phyloP scores from a whole-genome alignment of 169 alveolate species.

The Toxoplasma gondii region DNA sequence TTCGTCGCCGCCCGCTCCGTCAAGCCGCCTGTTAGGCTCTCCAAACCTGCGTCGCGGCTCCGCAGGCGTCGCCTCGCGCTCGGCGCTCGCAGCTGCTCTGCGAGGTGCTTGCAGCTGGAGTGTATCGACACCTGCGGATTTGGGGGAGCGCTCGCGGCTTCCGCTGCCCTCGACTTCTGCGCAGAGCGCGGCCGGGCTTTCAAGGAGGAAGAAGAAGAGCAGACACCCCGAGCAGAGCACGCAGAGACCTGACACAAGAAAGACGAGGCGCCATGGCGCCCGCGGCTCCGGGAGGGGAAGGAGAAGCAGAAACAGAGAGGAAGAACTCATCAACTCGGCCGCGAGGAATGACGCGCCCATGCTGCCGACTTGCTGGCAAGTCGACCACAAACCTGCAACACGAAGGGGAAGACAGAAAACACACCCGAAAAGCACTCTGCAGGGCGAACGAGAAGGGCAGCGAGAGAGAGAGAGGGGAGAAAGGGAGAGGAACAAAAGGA shows the following conservation, averaged over 20 bases:
- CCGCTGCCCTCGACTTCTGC: neutral
- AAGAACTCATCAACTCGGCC: constrained; percentile 58
- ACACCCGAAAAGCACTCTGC: neutral
- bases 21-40: no score
- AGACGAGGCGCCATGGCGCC: constrained; percentile 37
- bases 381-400: constrained; percentile 72
- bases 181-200: neutral
- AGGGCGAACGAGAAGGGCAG: no score
- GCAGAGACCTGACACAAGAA: constrained; percentile 60
- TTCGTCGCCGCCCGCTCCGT: no score
- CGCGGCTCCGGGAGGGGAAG: neutral
- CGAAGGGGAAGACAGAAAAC: neutral
- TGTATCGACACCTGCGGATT: no score
- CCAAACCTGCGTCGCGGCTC: no score
- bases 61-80: no score
- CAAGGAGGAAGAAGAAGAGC: constrained; percentile 36
- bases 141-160: no score
- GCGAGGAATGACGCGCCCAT: constrained; percentile 57
- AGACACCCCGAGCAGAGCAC: constrained; percentile 64
- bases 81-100: no score
- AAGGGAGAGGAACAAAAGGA: neutral
- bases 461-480: neutral
- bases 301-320: constrained; percentile 14
- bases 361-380: constrained; percentile 76
- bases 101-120: no score